Percentiles rank a stretch among this genome's conserved stretches.
Conservation (phyloP, 2,329 filamentous ascomycete genomes). For the Hypoxylon sp. region DNA sequence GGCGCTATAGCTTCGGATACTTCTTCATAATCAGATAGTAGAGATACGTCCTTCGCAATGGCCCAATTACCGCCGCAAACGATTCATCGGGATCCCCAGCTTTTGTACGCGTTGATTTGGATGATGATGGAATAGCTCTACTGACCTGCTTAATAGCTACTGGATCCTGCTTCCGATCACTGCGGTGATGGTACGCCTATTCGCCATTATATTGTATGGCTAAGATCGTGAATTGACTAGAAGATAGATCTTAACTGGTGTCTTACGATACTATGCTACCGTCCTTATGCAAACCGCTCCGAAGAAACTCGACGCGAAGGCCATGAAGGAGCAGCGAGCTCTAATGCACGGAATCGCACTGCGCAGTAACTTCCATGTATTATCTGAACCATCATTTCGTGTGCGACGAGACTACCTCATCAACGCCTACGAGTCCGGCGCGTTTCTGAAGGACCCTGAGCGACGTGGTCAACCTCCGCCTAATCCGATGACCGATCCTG, state of each 20-base stretch:
- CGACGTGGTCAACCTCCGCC: slow-evolving; percentile 87
- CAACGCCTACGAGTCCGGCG: slow-evolving; percentile 85
- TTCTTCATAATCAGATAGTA: not conserved
- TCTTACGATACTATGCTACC: slow-evolving; percentile 95
- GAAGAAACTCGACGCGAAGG: slow-evolving; percentile 82
- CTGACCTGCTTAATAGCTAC: slow-evolving; percentile 74
- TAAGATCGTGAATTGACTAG: slow-evolving; percentile 24
- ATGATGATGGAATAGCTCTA: slow-evolving; percentile 13
- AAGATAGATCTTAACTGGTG: slow-evolving; percentile 85
- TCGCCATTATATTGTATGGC: not conserved
- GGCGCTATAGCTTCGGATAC: not conserved
- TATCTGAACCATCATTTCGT: slow-evolving; percentile 84
- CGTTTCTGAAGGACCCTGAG: slow-evolving; percentile 91
- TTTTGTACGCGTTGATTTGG: slow-evolving; percentile 78
- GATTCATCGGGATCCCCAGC: slow-evolving; percentile 97
- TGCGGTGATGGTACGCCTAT: slow-evolving; percentile 82
- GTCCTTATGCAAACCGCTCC: slow-evolving; percentile 89
- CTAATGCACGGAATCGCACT: slow-evolving; percentile 88
- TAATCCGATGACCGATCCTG: slow-evolving; percentile 95
- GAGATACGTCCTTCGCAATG: slow-evolving; percentile 67
- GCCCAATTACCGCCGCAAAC: slow-evolving; percentile 89
- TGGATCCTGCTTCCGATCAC: slow-evolving; percentile 99
- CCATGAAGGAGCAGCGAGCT: slow-evolving; percentile 88
- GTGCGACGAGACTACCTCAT: slow-evolving; percentile 85
- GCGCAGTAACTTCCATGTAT: slow-evolving; percentile 83